Evolutionary conservation across 441 rosid species (phyloP).

Genomic region (Erodium texanum): DNA sequence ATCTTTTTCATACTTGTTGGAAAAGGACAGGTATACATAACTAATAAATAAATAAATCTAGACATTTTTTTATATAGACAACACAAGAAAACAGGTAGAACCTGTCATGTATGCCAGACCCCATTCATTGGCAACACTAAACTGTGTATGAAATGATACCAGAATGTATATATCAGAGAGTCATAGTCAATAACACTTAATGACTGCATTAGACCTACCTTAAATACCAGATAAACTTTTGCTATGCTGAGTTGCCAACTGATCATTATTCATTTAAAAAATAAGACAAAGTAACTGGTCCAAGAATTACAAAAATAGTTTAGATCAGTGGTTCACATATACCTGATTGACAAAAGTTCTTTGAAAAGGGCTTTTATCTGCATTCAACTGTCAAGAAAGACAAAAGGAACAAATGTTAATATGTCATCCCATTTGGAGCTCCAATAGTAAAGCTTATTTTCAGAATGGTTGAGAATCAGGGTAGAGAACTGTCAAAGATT

Average conservation of each 20-base stretch:
- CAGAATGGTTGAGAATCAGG: background rate
- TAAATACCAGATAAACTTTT: too few relatives aligned
- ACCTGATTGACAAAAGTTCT: conserved; percentile 25
- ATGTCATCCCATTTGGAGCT: background rate
- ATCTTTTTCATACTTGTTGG: background rate
- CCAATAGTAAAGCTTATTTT: background rate
- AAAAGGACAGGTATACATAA: background rate
- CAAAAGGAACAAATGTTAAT: background rate
- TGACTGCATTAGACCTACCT: background rate
- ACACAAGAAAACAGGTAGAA: background rate
- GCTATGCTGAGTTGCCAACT: background rate
- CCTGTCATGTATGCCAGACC: background rate
- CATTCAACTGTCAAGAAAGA: conserved; percentile 17
- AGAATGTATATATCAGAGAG: background rate
- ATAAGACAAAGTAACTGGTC: background rate
- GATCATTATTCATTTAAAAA: background rate
- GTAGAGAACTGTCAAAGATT: background rate
- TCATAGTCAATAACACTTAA: background rate
- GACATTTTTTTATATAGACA: background rate
- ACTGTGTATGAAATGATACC: background rate
- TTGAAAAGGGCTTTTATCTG: conserved; percentile 22
- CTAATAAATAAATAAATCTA: background rate
- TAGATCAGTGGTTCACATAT: background rate
- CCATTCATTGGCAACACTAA: background rate
- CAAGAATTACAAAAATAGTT: background rate